Evolutionary conservation across 2,329 filamentous ascomycete species (phyloP).

Genomic region (Ophidiomyces ophidiicola): DNA sequence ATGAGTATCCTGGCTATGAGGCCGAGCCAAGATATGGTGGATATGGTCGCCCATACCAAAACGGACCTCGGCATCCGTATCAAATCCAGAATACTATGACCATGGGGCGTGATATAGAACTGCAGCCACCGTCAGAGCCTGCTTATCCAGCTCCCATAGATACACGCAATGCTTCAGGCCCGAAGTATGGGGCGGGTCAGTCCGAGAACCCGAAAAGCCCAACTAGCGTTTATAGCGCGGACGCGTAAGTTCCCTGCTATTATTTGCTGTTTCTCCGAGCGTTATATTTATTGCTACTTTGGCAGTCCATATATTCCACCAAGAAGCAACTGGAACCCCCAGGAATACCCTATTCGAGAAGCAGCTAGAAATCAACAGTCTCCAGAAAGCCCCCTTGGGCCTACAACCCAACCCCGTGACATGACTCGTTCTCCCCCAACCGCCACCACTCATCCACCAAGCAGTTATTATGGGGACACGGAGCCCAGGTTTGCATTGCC

Average conservation of each 20-base stretch:
- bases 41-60: conserved; percentile 24
- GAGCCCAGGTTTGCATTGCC: conserved; percentile 68
- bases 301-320: conserved; percentile 33
- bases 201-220: conserved; percentile 48
- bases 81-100: conserved; percentile 24
- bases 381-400: conserved; percentile 10
- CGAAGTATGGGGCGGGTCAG: conserved; percentile 44
- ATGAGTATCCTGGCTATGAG: neutral
- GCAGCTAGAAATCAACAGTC: conserved; percentile 12
- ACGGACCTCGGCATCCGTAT: no score
- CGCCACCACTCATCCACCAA: conserved; percentile 28
- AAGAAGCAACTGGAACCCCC: conserved; percentile 30
- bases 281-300: conserved; percentile 3
- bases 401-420: conserved; percentile 19
- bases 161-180: conserved; percentile 53
- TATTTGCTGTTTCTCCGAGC: conserved; percentile 2
- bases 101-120: conserved; percentile 55
- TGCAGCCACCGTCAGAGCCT: conserved; percentile 59
- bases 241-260: conserved; percentile 50
- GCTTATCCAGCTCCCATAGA: conserved; percentile 21
- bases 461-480: conserved; percentile 80
- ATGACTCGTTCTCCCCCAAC: conserved; percentile 19
- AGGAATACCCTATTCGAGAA: conserved; percentile 9
- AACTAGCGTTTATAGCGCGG: conserved; percentile 58
- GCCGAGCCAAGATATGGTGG: conserved; percentile 1